These are phyloP conservation scores for Coemansia sp. DNA, from an alignment of 192 early-diverging fungal genomes.

Conservation along the genomic window DNA sequence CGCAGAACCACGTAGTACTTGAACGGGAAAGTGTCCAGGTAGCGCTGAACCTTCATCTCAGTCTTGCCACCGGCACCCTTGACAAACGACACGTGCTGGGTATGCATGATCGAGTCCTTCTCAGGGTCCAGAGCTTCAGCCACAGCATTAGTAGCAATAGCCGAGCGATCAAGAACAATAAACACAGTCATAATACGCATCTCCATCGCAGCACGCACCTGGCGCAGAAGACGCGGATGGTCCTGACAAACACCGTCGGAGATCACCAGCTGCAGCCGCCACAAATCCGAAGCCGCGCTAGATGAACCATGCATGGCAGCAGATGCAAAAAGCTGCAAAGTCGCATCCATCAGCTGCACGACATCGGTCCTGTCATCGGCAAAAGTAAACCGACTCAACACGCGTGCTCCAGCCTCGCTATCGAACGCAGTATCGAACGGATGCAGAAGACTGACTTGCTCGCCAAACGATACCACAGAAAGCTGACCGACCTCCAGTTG, in stretches of 20 bases:
- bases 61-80: constrained; percentile 59
- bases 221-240: constrained; percentile 76
- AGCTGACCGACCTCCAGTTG: constrained; percentile 96
- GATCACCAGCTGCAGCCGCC: constrained; percentile 95
- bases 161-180: constrained; percentile 81
- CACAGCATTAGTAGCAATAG: constrained; percentile 12
- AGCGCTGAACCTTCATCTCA: constrained; percentile 72
- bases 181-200: constrained; percentile 93
- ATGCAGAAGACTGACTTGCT: constrained; percentile 82
- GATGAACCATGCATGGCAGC: neutral
- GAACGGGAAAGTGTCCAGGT: constrained; percentile 97
- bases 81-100: constrained; percentile 83
- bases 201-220: constrained; percentile 86
- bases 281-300: constrained; percentile 63
- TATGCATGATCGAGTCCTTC: constrained; percentile 79
- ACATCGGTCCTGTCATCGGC: constrained; percentile 87
- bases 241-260: constrained; percentile 98
- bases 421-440: constrained; percentile 93
- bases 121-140: constrained; percentile 29
- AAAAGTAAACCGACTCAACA: constrained; percentile 91
- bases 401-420: constrained; percentile 84
- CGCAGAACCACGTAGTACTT: constrained; percentile 93
- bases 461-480: constrained; percentile 88
- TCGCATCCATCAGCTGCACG: constrained; percentile 80
- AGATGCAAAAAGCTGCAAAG: constrained; percentile 71